Conservation (phyloP, 1,284 basidiomycete genomes). For the Amylostereum chailletii region DNA sequence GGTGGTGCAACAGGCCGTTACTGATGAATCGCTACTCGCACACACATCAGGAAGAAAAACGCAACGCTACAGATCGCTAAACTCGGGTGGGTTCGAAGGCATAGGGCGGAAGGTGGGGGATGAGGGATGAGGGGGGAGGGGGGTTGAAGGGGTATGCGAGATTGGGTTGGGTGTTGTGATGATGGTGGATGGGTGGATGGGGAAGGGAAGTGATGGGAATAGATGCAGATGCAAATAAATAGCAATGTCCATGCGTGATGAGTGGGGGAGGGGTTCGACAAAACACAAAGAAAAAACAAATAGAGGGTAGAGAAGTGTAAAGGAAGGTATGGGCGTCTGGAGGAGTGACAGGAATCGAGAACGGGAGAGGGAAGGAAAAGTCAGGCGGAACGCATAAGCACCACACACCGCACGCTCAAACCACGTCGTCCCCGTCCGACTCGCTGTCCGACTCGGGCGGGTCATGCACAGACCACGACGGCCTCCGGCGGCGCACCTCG, state of each 20-base stretch:
- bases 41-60: no score
- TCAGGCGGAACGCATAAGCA: not conserved
- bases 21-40: no score
- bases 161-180: not conserved
- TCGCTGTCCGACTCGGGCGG: conserved; percentile 13
- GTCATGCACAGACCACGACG: conserved; percentile 21
- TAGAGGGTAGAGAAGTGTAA: not conserved
- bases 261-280: not conserved
- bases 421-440: conserved; percentile 17
- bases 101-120: no score
- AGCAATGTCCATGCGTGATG: not conserved
- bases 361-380: not conserved
- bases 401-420: not conserved
- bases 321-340: not conserved
- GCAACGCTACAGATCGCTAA: no score
- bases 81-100: no score
- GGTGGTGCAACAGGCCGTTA: no score
- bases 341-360: not conserved
- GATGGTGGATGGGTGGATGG: not conserved
- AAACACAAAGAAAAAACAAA: not conserved
- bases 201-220: no score
- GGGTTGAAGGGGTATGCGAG: no score
- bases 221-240: not conserved
- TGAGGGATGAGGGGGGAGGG: no score
- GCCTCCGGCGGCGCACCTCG: conserved; percentile 27